Evolutionary conservation across 148 eudicot species (phyloP), one percentile per base, ranked within the genome.

Genomic region (Vaccinium vitisidaea): DNA sequence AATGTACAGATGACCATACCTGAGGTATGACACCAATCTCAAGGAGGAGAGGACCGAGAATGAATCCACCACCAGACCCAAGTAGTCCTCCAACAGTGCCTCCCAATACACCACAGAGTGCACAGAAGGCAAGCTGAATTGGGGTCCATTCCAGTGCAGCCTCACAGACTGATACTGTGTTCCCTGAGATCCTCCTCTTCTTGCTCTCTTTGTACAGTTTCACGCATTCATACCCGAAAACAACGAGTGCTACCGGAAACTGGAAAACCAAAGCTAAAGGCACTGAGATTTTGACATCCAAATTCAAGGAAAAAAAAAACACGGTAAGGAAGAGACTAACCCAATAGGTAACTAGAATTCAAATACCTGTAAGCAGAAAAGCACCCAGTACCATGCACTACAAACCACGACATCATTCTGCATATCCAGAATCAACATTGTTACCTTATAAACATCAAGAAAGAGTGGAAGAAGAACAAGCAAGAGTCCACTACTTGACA

Each of bases 11-110:
- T 81, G 55, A 75, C 18, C 27, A 27, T 88, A 97, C 99, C 98
- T 97, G 99, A 25, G 99, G 99, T 71, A 97, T 97, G 67, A 97
- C 99, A 80, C 99, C 98, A 61, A 97, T 93, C 88, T 97, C 98
- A 70, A 97, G 91, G 50, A 97, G 93, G 70, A 97, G 90, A 2
- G 99, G 99, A n/a, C 99, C 98, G 19, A 97, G 89, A 88, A 97
- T 95, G 83, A 97, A 97, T 25, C 99, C 99, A 53, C 99, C 99
- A 73, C 99, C 99, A 25, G 99, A 97, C 48, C 99, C 99, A 39
- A 97, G 84, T 81, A 97, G 89, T 56, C 99, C 99, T 30, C 99
- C 99, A 23, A 97, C 99, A 50, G 98, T 94, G 75, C 99, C 99
- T 83, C 99, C 99, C 49, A 97, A 90, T 58, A 95, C 81, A 67